These are phyloP conservation scores for Plectosphaerella cucumerina DNA, from an alignment of 2,329 filamentous ascomycete genomes.

Conservation along the genomic window DNA sequence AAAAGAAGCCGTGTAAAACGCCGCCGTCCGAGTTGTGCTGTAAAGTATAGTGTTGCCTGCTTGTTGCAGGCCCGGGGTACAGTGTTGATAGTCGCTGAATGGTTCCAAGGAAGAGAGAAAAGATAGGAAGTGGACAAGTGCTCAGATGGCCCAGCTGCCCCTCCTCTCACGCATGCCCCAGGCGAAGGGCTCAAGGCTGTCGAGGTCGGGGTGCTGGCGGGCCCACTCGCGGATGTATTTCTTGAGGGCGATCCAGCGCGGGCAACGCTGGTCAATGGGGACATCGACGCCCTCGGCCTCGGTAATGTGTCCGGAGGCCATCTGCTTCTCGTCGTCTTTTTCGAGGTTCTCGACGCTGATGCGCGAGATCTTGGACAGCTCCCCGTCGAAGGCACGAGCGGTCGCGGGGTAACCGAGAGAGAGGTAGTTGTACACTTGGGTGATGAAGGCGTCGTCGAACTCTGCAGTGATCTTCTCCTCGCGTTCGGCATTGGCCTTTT, in stretches of 20 bases:
- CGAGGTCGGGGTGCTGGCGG: slow-evolving; percentile 74
- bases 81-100: no score
- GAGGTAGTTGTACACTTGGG: slow-evolving; percentile 95
- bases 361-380: slow-evolving; percentile 76
- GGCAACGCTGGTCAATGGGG: slow-evolving; percentile 48
- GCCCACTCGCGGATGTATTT: slow-evolving; percentile 88
- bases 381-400: slow-evolving; percentile 77
- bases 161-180: slow-evolving; percentile 66
- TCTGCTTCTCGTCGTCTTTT: slow-evolving; percentile 59
- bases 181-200: slow-evolving; percentile 51
- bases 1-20: not conserved
- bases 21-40: not conserved
- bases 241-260: slow-evolving; percentile 79
- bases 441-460: slow-evolving; percentile 81
- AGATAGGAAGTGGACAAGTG: no score
- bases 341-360: slow-evolving; percentile 66
- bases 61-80: no score
- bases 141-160: slow-evolving; percentile 69
- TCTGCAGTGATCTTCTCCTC: slow-evolving; percentile 57
- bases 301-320: slow-evolving; percentile 70
- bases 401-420: slow-evolving; percentile 87
- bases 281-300: slow-evolving; percentile 42
- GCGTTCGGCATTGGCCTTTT: slow-evolving; percentile 44
- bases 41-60: not conserved
- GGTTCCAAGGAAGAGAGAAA: not conserved